Conservation (phyloP, 83 land plant genomes). For the Picea mariana region DNA sequence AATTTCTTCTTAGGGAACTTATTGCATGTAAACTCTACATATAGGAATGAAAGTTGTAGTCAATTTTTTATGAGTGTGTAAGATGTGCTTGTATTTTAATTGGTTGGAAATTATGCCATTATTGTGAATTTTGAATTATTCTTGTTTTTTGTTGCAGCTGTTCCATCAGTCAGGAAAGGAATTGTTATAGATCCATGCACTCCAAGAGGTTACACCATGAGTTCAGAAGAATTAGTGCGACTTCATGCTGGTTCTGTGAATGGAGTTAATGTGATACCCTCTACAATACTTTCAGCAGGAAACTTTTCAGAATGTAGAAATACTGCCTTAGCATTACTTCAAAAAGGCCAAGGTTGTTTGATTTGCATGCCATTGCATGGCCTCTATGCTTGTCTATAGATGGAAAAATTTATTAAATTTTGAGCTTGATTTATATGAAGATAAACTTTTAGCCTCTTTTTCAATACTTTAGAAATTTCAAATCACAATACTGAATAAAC, state of each 20-base stretch:
- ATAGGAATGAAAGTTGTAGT: too few species aligned
- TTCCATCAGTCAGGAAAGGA: slow-evolving; percentile 14
- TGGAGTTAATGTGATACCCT: slow-evolving; percentile 18
- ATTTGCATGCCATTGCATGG: background rate
- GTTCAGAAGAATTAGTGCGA: slow-evolving; percentile 22
- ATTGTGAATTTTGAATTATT: too few species aligned
- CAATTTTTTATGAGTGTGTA: too few species aligned
- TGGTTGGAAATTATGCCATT: too few species aligned
- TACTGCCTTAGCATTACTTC: slow-evolving; percentile 73
- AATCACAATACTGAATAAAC: too few species aligned
- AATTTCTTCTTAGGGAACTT: too few species aligned
- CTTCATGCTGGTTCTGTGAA: slow-evolving; percentile 26
- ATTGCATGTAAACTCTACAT: too few species aligned
- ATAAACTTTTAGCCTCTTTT: too few species aligned
- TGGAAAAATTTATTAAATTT: slow-evolving; percentile 4
- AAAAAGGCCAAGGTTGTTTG: slow-evolving; percentile 71
- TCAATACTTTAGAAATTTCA: too few species aligned
- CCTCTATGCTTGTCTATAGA: background rate
- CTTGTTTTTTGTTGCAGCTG: slow-evolving; percentile 4
- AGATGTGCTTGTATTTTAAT: too few species aligned
- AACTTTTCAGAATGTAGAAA: slow-evolving; percentile 88
- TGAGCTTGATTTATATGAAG: too few species aligned
- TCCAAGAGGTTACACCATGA: slow-evolving; percentile 73
- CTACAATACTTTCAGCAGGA: slow-evolving; percentile 59
- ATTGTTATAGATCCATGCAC: slow-evolving; percentile 79